Base-by-base conservation (phyloP, 305 asterid species). In the Fraxinus paxiana region DNA sequence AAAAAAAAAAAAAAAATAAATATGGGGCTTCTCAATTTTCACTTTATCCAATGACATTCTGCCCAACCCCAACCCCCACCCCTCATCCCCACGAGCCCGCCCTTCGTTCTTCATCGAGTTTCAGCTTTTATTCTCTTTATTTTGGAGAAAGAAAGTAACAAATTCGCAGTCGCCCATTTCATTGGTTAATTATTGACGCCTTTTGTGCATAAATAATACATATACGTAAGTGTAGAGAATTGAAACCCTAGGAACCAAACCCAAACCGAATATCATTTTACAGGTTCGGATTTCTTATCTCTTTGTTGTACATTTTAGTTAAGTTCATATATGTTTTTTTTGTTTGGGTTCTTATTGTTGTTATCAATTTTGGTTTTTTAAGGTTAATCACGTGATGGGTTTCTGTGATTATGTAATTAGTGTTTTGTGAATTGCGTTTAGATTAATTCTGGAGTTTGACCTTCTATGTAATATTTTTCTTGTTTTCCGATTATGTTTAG, bases 241-340 rank as follows among this genome's bases (percentile, higher is more conserved):
- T 84, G 81, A 85, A 86, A 88, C 90, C 90, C 88, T 48, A 48
- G 59, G 59, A 48, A 3, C 37, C 20, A 7, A 12, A 28, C 73
- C 73, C 38, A 84, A 80, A 70, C 81, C 79, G 37, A 12, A 28
- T 22, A 34, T 33, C 72, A 81, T 84, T 77, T 38, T 12, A 34
- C 54, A 81, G 77, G 87, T 89, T 83, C 78, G 24, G 78, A 46
- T 81, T 77, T 76, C 80, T 79, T 43, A 74, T 70, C 81, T 73
- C 41, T 37, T 37, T 73, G 31, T 48, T 75, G n/a, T 69, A 3
- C 38, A 37, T 78, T 79, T 54, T 81, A 6, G 79, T 84, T 75
- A 20, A 51, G 24, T 82, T 70, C 7, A 2, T 43, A 22, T 12
- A 65, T 31, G 70, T 56, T n/a, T 75, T 18, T 75, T 18, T 77